A percentile compares a stretch with the other conserved stretches of the same genome.
Conservation (phyloP, 2,329 filamentous ascomycete genomes). For the Aureobasidium sp. region DNA sequence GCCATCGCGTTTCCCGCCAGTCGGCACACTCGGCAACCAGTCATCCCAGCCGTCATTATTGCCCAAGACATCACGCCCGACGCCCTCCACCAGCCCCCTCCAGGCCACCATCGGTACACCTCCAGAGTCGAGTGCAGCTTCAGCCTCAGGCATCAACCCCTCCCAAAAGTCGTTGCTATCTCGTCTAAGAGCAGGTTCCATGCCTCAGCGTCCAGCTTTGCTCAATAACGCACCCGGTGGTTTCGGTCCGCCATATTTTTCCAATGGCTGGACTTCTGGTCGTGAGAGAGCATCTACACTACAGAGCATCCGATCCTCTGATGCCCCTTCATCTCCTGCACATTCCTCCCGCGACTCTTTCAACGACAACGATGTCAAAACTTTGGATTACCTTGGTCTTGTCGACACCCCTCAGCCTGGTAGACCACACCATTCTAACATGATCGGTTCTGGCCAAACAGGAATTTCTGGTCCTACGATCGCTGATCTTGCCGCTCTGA, state of each 20-base stretch:
- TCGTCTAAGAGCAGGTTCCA: slow-evolving; percentile 81
- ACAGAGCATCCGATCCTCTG: slow-evolving; percentile 79
- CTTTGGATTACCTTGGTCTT: slow-evolving; percentile 89
- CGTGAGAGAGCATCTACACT: slow-evolving; percentile 82
- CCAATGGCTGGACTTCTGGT: slow-evolving; percentile 72
- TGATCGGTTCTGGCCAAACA: slow-evolving; percentile 5
- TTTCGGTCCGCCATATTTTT: slow-evolving; percentile 85
- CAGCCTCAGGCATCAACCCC: slow-evolving; percentile 15
- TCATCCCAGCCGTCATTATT: slow-evolving; percentile 53
- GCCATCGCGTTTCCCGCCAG: slow-evolving; percentile 86
- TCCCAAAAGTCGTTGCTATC: slow-evolving; percentile 53
- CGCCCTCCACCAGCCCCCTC: slow-evolving; percentile 81
- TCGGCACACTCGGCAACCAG: slow-evolving; percentile 55
- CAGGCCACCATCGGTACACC: slow-evolving; percentile 38
- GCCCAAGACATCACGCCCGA: slow-evolving; percentile 75
- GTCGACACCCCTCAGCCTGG: slow-evolving; percentile 82
- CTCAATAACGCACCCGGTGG: slow-evolving; percentile 50
- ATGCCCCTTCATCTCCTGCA: slow-evolving; percentile 79
- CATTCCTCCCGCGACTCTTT: slow-evolving; percentile 80
- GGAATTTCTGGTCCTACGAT: slow-evolving; percentile 44
- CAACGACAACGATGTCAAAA: slow-evolving; percentile 82
- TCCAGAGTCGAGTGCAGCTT: not conserved
- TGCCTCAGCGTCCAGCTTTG: slow-evolving; percentile 79
- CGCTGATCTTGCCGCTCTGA: slow-evolving; percentile 67
- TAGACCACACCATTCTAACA: slow-evolving; percentile 7